Evolutionary conservation across 192 early-diverging fungal species (phyloP), one percentile per base, ranked within the genome.

Genomic region (Chytriomyces confervae): DNA sequence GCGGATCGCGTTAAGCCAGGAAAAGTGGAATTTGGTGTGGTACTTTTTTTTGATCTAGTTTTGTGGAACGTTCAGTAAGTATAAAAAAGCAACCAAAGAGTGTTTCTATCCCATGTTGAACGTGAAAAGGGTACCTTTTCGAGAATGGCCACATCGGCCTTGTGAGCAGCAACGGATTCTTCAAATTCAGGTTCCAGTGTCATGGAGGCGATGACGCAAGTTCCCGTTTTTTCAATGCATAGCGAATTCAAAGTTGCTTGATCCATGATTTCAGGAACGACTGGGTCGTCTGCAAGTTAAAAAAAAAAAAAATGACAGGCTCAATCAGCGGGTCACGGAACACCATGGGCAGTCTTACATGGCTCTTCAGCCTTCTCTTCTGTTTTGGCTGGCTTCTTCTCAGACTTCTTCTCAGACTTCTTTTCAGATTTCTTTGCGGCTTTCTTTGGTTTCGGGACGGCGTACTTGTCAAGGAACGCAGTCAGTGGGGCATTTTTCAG

Each of bases 381-480:
- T 71, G 73, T 82, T 44, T 70, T 61, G 46, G 66, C 18, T 46
- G 23, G 43, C 48, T 72, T 66, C 64, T 75, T 80, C 76, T 84
- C 76, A 23, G 64, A 53, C 24, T 82, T 77, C 70, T 82, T 80
- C 49, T 70, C 27, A 6, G 62, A 69, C 65, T 80, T 80, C 29
- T 60, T 8, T 46, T 53, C 48, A 69, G 65, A 62, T 27, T 83
- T 81, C 50, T 70, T 70, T 69, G 82, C 20, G 46, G 80, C 72
- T 46, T 84, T 70, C 51, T 77, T 44, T 27, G 79, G 57, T 27
- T 80, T 75, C 72, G 78, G 44, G 57, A 62, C 7, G 50, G 91
- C 84, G 81, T 94, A 86, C 67, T 90, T 77, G 64, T 87, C 84
- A 27, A 95, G 76, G 78, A 93, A 94, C 47, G 92, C 84, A 3